A percentile compares a stretch with the other conserved stretches of the same genome.
These are phyloP conservation scores for Secale cereale DNA, from an alignment of 176 grass and related monocot species.

Conservation along the genomic window DNA sequence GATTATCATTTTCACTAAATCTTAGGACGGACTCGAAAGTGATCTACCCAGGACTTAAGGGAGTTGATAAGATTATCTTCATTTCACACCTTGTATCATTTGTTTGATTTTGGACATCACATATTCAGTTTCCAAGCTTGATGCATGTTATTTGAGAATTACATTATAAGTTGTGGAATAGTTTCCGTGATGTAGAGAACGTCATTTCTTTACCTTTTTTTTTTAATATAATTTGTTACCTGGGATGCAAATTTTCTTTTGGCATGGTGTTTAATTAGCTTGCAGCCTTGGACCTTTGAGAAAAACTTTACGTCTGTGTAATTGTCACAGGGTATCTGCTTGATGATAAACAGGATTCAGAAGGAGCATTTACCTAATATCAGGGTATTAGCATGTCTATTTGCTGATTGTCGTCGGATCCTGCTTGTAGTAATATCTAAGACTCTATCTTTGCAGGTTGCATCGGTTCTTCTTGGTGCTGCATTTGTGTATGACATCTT, in stretches of 20 bases:
- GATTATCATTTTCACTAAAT: not conserved
- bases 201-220: not conserved
- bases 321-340: constrained; percentile 78
- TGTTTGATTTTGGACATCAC: not conserved
- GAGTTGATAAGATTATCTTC: not conserved
- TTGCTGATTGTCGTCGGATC: not conserved
- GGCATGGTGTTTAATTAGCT: not conserved
- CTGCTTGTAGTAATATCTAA: constrained; percentile 32
- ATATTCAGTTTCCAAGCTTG: constrained; percentile 20
- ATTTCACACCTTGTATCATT: not conserved
- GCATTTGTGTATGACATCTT: constrained; percentile 99
- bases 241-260: not conserved
- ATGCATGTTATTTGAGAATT: constrained; percentile 13
- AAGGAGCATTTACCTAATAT: constrained; percentile 88
- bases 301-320: constrained; percentile 13
- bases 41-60: too few species aligned
- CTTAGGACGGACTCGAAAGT: too few species aligned
- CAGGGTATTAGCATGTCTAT: constrained; percentile 56
- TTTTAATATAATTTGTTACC: not conserved
- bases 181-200: not conserved
- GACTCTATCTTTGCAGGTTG: constrained; percentile 64
- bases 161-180: not conserved
- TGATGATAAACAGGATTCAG: constrained; percentile 89
- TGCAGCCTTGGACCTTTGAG: not conserved
- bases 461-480: constrained; percentile 84